Evolutionary conservation across 192 early-diverging fungal genomes (phyloP).

Genomic region (Backusella circina): DNA sequence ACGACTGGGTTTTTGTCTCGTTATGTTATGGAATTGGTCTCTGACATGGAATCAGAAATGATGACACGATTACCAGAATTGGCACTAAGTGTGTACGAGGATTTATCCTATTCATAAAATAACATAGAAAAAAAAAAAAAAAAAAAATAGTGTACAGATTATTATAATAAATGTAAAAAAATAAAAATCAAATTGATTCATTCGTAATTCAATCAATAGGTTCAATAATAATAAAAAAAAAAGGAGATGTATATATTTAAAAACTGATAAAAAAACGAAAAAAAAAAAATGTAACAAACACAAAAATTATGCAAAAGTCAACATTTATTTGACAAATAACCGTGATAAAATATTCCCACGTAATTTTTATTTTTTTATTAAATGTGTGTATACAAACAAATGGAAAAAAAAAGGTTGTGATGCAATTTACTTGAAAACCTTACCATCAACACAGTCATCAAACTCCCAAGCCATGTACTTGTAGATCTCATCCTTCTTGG

Average conservation of each 20-base stretch:
- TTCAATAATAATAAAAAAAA: not conserved
- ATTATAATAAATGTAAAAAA: not conserved
- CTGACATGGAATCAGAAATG: not conserved
- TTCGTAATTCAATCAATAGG: not conserved
- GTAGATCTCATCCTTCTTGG: slow-evolving; percentile 47
- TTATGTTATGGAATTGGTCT: not conserved
- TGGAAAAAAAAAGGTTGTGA: no score
- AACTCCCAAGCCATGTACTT: slow-evolving; percentile 79
- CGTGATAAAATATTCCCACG: not conserved
- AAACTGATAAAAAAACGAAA: not conserved
- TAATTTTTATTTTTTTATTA: not conserved
- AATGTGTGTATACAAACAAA: not conserved
- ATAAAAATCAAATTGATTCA: not conserved
- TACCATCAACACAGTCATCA: slow-evolving; percentile 82
- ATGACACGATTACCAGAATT: not conserved
- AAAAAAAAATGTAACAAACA: not conserved
- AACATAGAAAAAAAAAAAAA: not conserved
- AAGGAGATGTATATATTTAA: not conserved
- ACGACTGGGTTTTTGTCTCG: not conserved
- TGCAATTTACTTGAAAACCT: slow-evolving; percentile 73
- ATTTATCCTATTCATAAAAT: not conserved
- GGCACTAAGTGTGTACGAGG: not conserved
- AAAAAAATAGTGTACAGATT: not conserved
- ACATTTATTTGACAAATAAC: not conserved
- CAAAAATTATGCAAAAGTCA: not conserved